Percentiles rank a stretch among this genome's conserved stretches.
Evolutionary conservation across 2,329 filamentous ascomycete genomes (phyloP).

Genomic region (Alternaria sp.): DNA sequence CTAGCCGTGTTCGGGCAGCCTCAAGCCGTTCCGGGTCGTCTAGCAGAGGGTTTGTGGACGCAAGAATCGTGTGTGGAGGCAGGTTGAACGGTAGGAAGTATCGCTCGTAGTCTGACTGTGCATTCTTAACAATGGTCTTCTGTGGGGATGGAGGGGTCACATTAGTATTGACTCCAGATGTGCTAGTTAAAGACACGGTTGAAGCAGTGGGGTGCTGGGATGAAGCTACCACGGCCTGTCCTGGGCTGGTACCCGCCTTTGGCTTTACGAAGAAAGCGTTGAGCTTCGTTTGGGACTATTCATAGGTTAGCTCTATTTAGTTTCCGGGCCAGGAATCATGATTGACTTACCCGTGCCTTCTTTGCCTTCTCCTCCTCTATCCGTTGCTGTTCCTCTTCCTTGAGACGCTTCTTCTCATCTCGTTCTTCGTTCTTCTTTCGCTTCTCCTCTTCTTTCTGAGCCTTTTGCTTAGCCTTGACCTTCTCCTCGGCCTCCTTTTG

Average conservation of each 20-base stretch:
- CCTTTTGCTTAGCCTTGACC: slow-evolving; percentile 50
- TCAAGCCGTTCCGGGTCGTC: slow-evolving; percentile 40
- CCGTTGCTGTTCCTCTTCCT: slow-evolving; percentile 59
- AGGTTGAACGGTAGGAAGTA: slow-evolving; percentile 84
- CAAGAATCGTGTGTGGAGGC: slow-evolving; percentile 75
- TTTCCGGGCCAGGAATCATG: slow-evolving; percentile 9
- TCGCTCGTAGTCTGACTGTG: slow-evolving; percentile 60
- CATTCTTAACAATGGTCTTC: slow-evolving; percentile 44
- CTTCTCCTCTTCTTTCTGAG: slow-evolving; percentile 49
- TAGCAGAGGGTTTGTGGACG: slow-evolving; percentile 58
- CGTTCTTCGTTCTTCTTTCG: slow-evolving; percentile 48
- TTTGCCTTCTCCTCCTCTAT: slow-evolving; percentile 52
- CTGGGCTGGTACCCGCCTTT: slow-evolving; percentile 43
- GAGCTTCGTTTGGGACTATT: slow-evolving; percentile 53
- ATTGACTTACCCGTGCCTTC: slow-evolving; percentile 52
- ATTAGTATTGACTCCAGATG: slow-evolving; percentile 37
- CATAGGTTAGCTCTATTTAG: slow-evolving; percentile 28
- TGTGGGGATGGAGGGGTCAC: slow-evolving; percentile 44
- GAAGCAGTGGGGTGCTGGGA: slow-evolving; percentile 44
- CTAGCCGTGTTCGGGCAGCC: slow-evolving; percentile 40
- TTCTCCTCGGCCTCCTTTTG: slow-evolving; percentile 49
- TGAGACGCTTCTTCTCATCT: slow-evolving; percentile 53
- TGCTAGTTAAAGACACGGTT: slow-evolving; percentile 38
- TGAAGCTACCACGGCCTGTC: slow-evolving; percentile 43
- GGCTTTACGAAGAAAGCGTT: slow-evolving; percentile 58